Evolutionary conservation across 2,329 filamentous ascomycete genomes (phyloP), one percentile per base, ranked within the genome.

Genomic region (Cadophora malorum): DNA sequence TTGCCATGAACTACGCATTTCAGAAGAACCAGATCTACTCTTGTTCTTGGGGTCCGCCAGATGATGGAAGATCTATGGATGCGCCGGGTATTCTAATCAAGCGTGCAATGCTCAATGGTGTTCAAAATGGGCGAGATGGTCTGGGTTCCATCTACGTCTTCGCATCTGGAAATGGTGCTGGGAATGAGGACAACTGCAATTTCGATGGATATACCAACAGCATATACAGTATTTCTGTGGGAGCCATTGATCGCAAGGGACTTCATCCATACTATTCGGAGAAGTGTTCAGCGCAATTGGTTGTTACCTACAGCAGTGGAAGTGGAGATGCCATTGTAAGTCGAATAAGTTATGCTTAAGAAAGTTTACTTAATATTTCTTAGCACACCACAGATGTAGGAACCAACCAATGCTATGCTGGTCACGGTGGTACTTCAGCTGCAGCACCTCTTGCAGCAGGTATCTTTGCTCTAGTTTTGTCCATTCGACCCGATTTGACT

Each of bases 161-260:
- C 79, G 96, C 96, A 53, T 94, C 95, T 72, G 96, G 96, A 68
- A 99, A 99, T 77, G 96, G 96, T 67, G 96, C 95, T 10, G 83
- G 85, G 3, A 88, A 84, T 71, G 94, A 92, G 58, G 96, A 99
- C 79, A 98, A 99, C 80, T 99, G 96, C 85, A 99, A 99, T 79
- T 99, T 99, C 78, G 96, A 99, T 78, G 96, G 96, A 49, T 99
- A 99, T 81, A 99, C 96, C 68, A 99, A 99, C 83, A 97, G 94
- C 78, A 99, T 99, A 75, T 99, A 98, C 84, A 97, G 94, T 79
- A 96, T 99, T 74, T 97, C 94, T 0, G 94, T 99, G 21, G 96
- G 96, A 47, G 95, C 95, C 41, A 91, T 99, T 70, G 94, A 97
- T 78, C 86, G 93, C 68, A 89, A 91, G 73, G 94, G 95, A 49